Base-by-base conservation (phyloP, 495 filamentous ascomycete species). In the Penicillium paxilli region DNA sequence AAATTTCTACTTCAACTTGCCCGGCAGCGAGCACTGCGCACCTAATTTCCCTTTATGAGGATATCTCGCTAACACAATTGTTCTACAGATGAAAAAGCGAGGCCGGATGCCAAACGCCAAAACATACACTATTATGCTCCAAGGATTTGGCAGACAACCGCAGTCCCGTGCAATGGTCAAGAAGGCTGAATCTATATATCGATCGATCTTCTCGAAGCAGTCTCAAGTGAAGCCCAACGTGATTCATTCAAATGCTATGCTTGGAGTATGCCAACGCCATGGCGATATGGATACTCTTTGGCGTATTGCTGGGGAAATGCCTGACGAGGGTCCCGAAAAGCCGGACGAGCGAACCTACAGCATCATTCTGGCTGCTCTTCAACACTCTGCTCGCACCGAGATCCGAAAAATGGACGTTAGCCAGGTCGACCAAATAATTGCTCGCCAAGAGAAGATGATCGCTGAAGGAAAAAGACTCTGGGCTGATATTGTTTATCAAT, bases 41-140 rank as follows among this genome's bases (percentile, higher is more conserved):
- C n/a, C n/a, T 30, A 30, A 25, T 25, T 53, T 2, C 37, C 14
- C 11, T 38, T 38, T 21, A 16, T 2, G 16, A 47, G 20, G 22
- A 26, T 7, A 22, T 16, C 6, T 9, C 12, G 19, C 52, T 49
- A 20, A 55, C 23, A 11, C 12, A 2, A 37, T 47, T 51, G 42
- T 41, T 14, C 17, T 42, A 21, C 51, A 95, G 88, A 98, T 98
- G 94, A 98, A 98, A 72, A 98, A 97, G 72, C 80, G 90, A 16
- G 85, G 76, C 26, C 84, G 89, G 51, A 71, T 71, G 22, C 94
- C 94, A 0, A 90, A 90, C 64, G 71, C 81, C 2, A 76, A 80
- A 49, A 96, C 93, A 0, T 96, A 87, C 66, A 92, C 89, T 2
- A 86, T 89, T 45, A 85, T 98, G 51, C 80, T 98, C 60, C 78